Base-by-base conservation (phyloP, 331 rosid genomes). In the Quercus phellos region DNA sequence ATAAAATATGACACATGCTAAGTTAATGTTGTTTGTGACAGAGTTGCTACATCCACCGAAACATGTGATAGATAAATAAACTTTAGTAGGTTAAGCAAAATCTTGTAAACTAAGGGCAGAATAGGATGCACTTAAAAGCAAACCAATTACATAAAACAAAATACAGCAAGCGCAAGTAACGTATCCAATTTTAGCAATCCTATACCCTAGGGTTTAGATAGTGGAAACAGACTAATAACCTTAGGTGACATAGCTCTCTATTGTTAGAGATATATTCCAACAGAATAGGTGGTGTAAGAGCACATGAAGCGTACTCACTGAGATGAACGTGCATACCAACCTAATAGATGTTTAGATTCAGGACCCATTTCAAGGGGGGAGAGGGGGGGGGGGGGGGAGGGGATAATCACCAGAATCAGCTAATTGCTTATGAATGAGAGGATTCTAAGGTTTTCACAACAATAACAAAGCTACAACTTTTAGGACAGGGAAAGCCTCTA, bases 1-100 rank as follows among this genome's bases (percentile, higher is more conserved):
- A 74, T 60, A 68, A 24, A 73, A 75, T 73, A 72, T 51, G 71
- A 73, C 75, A 73, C 21, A 42, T 19, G 70, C 55, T 73, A 54
- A 32, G 55, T 8, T 29, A 63, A 29, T 60, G 38, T 60, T 38
- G 46, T 8, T 30, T 26, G 68, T 30, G 24, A 17, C 27, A 60
- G 19, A 26, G 35, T 60, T 24, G 68, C 68, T 24, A 13, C 34
- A 60, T 60, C 35, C 68, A 10, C 68, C 2, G 27, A 27, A 24
- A 12, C 35, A 13, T 30, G 68, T 9, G 68, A 60, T 56, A 10
- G n/a, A 60, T 4, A 60, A 56, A 60, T 60, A 60, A 26, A 60
- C 14, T 26, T 27, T 24, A 60, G 19, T 27, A 9, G 64, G 64
- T 4, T 60, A 24, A 26, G 68, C 68, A 60, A 60, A 26, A 22